Evolutionary conservation across 129 eudicot species (phyloP).

Genomic region (Deinandra increscens): DNA sequence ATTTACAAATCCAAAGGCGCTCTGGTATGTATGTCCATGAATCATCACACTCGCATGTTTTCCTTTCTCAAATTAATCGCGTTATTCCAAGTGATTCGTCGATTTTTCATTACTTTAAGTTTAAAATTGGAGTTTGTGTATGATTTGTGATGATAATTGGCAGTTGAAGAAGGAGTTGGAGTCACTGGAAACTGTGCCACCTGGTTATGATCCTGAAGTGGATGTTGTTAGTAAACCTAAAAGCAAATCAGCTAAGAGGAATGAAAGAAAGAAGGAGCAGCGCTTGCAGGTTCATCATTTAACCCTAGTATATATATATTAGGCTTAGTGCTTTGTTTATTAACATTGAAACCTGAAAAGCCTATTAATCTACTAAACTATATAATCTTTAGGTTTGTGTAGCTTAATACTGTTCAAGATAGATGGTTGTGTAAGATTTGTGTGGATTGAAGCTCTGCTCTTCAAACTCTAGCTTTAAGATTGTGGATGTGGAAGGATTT

Average conservation of each 20-base stretch:
- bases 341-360: too few species aligned
- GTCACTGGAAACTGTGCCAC: slow-evolving; percentile 60
- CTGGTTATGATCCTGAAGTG: slow-evolving; percentile 70
- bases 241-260: slow-evolving; percentile 87
- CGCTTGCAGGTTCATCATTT: slow-evolving; percentile 59
- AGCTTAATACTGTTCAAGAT: background rate
- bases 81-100: too few species aligned
- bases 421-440: too few species aligned
- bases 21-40: slow-evolving; percentile 26
- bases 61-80: too few species aligned
- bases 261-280: slow-evolving; percentile 91
- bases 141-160: slow-evolving; percentile 2
- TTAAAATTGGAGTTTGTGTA: background rate
- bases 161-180: slow-evolving; percentile 87
- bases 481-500: too few species aligned
- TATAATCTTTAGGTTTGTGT: too few species aligned
- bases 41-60: background rate
- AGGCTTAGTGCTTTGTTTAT: background rate
- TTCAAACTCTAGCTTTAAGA: too few species aligned
- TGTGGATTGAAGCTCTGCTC: too few species aligned
- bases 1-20: slow-evolving; percentile 83
- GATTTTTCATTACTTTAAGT: too few species aligned
- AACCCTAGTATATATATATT: background rate
- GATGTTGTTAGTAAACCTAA: slow-evolving; percentile 62
- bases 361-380: too few species aligned